A percentile compares a stretch with the other conserved stretches of the same genome.
phyloP scores from a whole-genome alignment of 140 eudicot species.

The Erigeron philadelphicus region DNA sequence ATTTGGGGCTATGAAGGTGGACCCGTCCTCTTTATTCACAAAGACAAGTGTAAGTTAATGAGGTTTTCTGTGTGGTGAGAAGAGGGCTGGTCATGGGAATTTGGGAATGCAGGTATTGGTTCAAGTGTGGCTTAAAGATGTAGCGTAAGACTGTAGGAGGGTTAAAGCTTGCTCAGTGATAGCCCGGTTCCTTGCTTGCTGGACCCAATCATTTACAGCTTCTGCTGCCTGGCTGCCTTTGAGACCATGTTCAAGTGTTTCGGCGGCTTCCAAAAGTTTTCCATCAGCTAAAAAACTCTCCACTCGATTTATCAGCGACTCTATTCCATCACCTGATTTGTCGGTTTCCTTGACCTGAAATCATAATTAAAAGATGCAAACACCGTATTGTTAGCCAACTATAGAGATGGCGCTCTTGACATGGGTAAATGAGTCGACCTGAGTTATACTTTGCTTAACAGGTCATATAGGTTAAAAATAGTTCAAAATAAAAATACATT shows the following conservation, averaged over 20 bases:
- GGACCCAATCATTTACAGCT: slow-evolving; percentile 67
- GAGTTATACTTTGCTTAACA: not conserved
- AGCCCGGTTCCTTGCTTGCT: slow-evolving; percentile 71
- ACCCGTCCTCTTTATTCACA: slow-evolving; percentile 17
- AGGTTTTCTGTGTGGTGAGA: not conserved
- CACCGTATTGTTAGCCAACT: not conserved
- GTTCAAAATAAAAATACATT: not conserved
- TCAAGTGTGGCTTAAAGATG: slow-evolving; percentile 63
- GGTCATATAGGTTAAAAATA: not conserved
- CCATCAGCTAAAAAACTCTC: slow-evolving; percentile 70
- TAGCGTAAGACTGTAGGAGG: slow-evolving; percentile 73
- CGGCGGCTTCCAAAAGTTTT: slow-evolving; percentile 76
- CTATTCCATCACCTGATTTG: slow-evolving; percentile 77
- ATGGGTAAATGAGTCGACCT: not conserved
- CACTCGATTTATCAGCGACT: slow-evolving; percentile 70
- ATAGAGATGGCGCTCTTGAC: not conserved
- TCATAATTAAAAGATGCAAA: slow-evolving; percentile 7
- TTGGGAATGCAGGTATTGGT: slow-evolving; percentile 4
- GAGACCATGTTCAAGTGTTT: slow-evolving; percentile 72
- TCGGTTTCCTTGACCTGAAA: slow-evolving; percentile 71
- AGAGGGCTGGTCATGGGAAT: not conserved
- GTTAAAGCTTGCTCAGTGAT: slow-evolving; percentile 83
- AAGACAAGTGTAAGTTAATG: slow-evolving; percentile 7
- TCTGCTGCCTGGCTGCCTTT: slow-evolving; percentile 75
- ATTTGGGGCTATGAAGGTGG: not conserved